Evolutionary conservation across 257 asterid genomes (phyloP), one percentile per base, ranked within the genome.

Genomic region (Haberlea rhodopensis): DNA sequence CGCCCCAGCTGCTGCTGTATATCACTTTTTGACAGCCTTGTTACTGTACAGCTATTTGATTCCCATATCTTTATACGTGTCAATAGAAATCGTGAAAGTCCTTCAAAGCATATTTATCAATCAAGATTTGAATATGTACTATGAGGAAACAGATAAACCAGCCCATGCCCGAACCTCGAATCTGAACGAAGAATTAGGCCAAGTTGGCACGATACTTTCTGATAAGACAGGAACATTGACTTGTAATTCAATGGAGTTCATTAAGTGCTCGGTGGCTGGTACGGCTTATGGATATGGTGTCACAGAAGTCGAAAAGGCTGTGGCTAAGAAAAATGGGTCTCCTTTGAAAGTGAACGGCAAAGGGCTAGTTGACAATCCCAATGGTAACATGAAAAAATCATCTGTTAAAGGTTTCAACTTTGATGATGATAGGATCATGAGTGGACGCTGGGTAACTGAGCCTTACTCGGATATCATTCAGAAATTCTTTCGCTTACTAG

Each of bases 151-250:
- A 5, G 97, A 89, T 68, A 89, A 82, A 52, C 98, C 98, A 32
- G 98, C 98, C 3, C 87, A 67, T 29, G 94, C 98, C 5, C 90
- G 96, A 1, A 92, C 98, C 55, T 92, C 98, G 8, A 92, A 92
- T 74, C 75, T 92, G 68, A 92, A 87, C 7, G 98, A 92, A 64
- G 98, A 92, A 48, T 76, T 92, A 5, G 98, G 98, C 28, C 98
- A 92, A 72, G 97, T 92, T 31, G 71, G 87, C 53, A 92, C 98
- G 0, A 78, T 92, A 21, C 96, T 92, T 62, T 92, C 98, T 6
- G 98, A 92, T 63, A 92, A 92, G 71, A 92, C 98, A 0, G 98
- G 98, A 9, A 92, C 98, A 3, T 67, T 92, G 75, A 92, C 98
- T 49, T 85, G 95, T 71, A 92, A 92, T 64, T 85, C 95, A 3